Percentiles rank a stretch among this genome's conserved stretches.
Evolutionary conservation across 2,329 filamentous ascomycete species (phyloP).

Genomic region (Harringtonia aguacate): DNA sequence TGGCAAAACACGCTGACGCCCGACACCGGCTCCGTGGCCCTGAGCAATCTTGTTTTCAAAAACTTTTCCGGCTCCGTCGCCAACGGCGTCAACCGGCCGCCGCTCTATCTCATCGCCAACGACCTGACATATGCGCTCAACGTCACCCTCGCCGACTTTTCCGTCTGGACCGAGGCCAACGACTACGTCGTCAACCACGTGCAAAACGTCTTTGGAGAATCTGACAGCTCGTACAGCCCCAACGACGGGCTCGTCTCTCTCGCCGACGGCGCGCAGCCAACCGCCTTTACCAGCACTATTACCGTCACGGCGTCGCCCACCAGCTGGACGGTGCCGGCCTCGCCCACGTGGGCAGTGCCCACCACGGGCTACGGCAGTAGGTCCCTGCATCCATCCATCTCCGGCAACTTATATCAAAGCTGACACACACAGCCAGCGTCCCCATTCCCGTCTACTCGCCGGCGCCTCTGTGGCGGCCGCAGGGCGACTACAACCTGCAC

Average conservation of each 20-base stretch:
- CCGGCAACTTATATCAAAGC: too few species aligned
- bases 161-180: constrained; percentile 21
- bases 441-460: constrained; percentile 22
- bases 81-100: constrained; percentile 17
- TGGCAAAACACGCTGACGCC: constrained; percentile 6
- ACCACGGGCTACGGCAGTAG: constrained; percentile 22
- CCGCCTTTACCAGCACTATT: constrained; percentile 18
- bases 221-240: constrained; percentile 17
- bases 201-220: constrained; percentile 22
- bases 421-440: constrained; percentile 12
- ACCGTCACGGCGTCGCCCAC: constrained; percentile 21
- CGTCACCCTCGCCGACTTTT: constrained; percentile 21
- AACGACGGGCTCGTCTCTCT: constrained; percentile 11
- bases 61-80: constrained; percentile 22
- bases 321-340: constrained; percentile 15
- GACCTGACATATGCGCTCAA: constrained; percentile 20
- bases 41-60: constrained; percentile 10
- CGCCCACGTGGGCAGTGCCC: constrained; percentile 19
- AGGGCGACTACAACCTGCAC: constrained; percentile 19
- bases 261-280: constrained; percentile 5
- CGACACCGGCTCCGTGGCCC: constrained; percentile 4
- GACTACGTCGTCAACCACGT: constrained; percentile 19
- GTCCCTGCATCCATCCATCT: neutral
- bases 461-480: constrained; percentile 20
- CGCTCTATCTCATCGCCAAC: constrained; percentile 20